Conservation (phyloP, 139 green algal species). For the Choricystis sp. region DNA sequence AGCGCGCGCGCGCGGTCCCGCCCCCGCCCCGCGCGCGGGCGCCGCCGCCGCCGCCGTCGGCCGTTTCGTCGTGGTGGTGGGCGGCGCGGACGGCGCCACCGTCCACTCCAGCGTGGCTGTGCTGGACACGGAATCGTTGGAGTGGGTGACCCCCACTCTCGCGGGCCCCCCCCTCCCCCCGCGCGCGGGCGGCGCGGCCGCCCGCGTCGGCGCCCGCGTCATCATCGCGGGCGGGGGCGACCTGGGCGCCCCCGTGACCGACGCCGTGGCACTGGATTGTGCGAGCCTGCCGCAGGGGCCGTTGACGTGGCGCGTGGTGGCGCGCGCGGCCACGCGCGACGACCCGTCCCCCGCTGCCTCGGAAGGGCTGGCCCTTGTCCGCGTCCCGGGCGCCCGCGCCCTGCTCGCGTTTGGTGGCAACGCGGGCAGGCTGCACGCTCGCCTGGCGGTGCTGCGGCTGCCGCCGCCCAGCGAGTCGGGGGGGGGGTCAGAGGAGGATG, state of each 20-base stretch:
- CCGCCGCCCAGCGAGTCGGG: not conserved
- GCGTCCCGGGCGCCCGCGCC: conserved; percentile 1
- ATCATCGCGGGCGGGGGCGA: conserved; percentile 85
- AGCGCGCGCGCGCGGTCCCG: conserved; percentile 6
- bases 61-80: conserved; percentile 46
- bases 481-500: not conserved
- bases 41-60: conserved; percentile 37
- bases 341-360: not conserved
- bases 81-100: conserved; percentile 62
- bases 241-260: conserved; percentile 66
- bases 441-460: not conserved
- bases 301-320: conserved; percentile 17
- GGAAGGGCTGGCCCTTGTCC: not conserved
- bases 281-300: conserved; percentile 4
- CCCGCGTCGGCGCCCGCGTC: conserved; percentile 48
- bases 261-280: conserved; percentile 72
- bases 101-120: conserved; percentile 61
- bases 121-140: conserved; percentile 58
- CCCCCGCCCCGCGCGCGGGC: conserved; percentile 48
- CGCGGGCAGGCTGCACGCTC: conserved; percentile 51
- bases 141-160: conserved; percentile 28
- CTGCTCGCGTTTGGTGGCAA: conserved; percentile 65
- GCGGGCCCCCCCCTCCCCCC: conserved; percentile 35
- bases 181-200: conserved; percentile 54
- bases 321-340: not conserved